These are phyloP conservation scores for Trichoderma breve DNA, from an alignment of 2,329 filamentous ascomycete genomes.

Conservation along the genomic window DNA sequence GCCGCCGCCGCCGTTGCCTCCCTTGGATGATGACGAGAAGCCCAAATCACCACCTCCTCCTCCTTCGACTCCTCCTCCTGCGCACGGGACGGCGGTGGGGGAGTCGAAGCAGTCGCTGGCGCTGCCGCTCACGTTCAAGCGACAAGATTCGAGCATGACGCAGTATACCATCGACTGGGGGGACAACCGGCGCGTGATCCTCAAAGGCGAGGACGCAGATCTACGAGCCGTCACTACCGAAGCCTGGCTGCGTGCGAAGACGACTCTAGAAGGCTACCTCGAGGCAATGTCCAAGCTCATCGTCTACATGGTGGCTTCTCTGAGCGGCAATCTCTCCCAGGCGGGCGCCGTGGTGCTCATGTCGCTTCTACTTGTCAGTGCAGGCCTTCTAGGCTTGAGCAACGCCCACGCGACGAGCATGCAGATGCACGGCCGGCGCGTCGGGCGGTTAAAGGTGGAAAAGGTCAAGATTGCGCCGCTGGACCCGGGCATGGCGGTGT, in stretches of 20 bases:
- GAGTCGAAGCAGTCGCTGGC: not conserved
- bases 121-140: not conserved
- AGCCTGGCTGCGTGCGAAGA: constrained; percentile 54
- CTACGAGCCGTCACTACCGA: constrained; percentile 59
- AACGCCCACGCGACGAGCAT: constrained; percentile 50
- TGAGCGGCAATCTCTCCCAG: constrained; percentile 55
- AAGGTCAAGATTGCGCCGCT: constrained; percentile 14
- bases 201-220: constrained; percentile 54
- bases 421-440: constrained; percentile 49
- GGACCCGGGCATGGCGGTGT: constrained; percentile 13
- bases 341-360: constrained; percentile 52
- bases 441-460: constrained; percentile 11
- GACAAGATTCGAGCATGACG: constrained; percentile 24
- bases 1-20: constrained; percentile 1
- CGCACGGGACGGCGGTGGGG: not conserved
- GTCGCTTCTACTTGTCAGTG: constrained; percentile 50
- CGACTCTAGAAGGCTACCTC: constrained; percentile 49
- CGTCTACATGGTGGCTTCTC: constrained; percentile 55
- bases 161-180: constrained; percentile 55
- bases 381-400: constrained; percentile 52
- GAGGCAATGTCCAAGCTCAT: constrained; percentile 54
- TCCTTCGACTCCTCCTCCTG: not conserved
- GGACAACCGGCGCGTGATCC: constrained; percentile 48
- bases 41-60: not conserved
- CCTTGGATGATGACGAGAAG: not conserved